Conservation (phyloP, 2,329 filamentous ascomycete species). For the Alternaria burnsii region DNA sequence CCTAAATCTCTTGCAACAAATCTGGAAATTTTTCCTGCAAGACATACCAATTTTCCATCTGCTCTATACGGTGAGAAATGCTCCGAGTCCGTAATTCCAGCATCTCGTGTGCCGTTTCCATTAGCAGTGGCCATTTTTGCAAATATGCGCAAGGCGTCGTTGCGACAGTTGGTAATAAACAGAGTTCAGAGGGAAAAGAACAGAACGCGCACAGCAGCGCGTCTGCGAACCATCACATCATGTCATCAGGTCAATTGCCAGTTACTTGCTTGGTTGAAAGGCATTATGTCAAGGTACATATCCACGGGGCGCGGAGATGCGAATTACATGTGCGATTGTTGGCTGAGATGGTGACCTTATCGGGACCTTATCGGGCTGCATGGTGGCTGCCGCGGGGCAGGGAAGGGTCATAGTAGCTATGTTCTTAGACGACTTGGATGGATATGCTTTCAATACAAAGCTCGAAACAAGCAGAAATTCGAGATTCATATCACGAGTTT, state of each 20-base stretch:
- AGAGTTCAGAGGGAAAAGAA: not conserved
- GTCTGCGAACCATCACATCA: slow-evolving; percentile 32
- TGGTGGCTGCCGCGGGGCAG: slow-evolving; percentile 10
- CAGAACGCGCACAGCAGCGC: slow-evolving; percentile 22
- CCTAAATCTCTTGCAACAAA: not conserved
- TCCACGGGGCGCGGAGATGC: slow-evolving; percentile 52
- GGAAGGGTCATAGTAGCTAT: not conserved
- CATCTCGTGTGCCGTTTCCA: slow-evolving; percentile 2
- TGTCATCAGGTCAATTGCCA: slow-evolving; percentile 48
- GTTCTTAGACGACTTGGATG: not conserved
- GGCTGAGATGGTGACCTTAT: slow-evolving; percentile 2
- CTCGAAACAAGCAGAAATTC: not conserved
- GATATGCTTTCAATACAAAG: not conserved
- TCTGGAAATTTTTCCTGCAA: not conserved
- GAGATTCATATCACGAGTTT: not conserved
- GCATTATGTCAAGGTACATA: slow-evolving; percentile 32
- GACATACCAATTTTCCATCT: slow-evolving; percentile 65
- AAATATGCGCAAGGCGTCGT: not conserved
- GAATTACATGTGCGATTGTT: slow-evolving; percentile 10
- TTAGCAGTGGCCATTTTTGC: slow-evolving; percentile 7
- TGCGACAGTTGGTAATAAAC: not conserved
- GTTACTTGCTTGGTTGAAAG: not conserved
- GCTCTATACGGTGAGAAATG: slow-evolving; percentile 66
- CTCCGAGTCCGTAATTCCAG: slow-evolving; percentile 46
- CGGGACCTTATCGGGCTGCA: slow-evolving; percentile 5